Evolutionary conservation across 1,139 yeast species (phyloP).

Genomic region (Protomyces macrosporus): DNA sequence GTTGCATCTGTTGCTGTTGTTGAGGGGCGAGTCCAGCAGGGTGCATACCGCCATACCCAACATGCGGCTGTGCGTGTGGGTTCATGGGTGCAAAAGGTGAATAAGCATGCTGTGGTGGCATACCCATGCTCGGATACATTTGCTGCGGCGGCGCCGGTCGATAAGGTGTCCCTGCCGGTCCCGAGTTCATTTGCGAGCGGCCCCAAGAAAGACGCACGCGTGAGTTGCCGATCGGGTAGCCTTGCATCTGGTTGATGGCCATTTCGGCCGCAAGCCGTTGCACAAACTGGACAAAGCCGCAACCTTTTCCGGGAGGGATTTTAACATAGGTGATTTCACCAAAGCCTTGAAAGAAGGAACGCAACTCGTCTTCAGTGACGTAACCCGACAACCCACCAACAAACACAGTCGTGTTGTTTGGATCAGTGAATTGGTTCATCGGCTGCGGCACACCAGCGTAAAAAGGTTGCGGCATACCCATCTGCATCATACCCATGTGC

Average conservation of each 20-base stretch:
- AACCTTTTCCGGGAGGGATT: constrained; percentile 86
- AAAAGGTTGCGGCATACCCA: constrained; percentile 38
- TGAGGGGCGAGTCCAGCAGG: constrained; percentile 14
- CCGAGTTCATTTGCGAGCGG: constrained; percentile 45
- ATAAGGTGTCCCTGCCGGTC: constrained; percentile 36
- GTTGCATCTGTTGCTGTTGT: constrained; percentile 14
- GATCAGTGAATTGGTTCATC: constrained; percentile 59
- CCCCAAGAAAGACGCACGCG: constrained; percentile 91
- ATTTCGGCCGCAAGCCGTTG: constrained; percentile 79
- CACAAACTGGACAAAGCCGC: constrained; percentile 85
- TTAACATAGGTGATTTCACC: constrained; percentile 81
- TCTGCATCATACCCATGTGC: constrained; percentile 34
- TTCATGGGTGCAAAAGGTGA: constrained; percentile 42
- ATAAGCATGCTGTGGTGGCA: constrained; percentile 38
- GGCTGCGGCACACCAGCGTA: constrained; percentile 41
- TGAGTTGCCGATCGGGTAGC: constrained; percentile 80
- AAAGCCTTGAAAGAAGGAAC: constrained; percentile 71
- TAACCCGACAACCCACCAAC: constrained; percentile 81
- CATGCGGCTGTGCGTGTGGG: constrained; percentile 30
- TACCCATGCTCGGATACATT: constrained; percentile 39
- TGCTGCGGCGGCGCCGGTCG: constrained; percentile 39
- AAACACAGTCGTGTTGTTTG: constrained; percentile 86
- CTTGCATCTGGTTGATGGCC: constrained; percentile 89
- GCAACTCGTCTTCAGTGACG: constrained; percentile 69
- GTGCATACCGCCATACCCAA: neutral